Percentiles rank a stretch among this genome's conserved stretches.
Evolutionary conservation across 2,329 filamentous ascomycete genomes (phyloP).

Genomic region (Monosporascus sp.): DNA sequence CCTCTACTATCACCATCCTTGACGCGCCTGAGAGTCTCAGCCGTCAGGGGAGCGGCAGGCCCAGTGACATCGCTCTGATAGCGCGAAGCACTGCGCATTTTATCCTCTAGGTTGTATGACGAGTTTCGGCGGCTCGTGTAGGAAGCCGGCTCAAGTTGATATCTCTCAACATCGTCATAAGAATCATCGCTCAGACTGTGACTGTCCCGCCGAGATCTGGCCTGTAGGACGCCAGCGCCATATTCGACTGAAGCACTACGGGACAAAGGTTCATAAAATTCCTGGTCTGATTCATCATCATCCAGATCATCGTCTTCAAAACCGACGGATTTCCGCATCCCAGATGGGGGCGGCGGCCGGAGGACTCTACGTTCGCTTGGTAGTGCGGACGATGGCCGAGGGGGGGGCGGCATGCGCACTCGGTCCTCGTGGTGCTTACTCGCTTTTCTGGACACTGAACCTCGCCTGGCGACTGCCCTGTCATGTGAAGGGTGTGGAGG

Average conservation of each 20-base stretch:
- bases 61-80: constrained; percentile 50
- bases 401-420: constrained; percentile 44
- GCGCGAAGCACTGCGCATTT: constrained; percentile 36
- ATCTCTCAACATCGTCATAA: constrained; percentile 11
- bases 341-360: constrained; percentile 20
- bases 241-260: constrained; percentile 24
- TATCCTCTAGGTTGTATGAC: constrained; percentile 35
- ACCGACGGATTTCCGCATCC: constrained; percentile 22
- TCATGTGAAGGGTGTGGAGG: constrained; percentile 24
- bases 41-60: constrained; percentile 44
- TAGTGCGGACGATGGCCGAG: constrained; percentile 30
- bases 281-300: constrained; percentile 6
- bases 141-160: constrained; percentile 19
- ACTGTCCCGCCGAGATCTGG: constrained; percentile 16
- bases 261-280: constrained; percentile 12
- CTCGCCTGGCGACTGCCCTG: constrained; percentile 31
- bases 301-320: constrained; percentile 22
- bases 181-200: constrained; percentile 17
- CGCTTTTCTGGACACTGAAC: constrained; percentile 33
- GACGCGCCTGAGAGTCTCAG: constrained; percentile 46
- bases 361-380: constrained; percentile 25
- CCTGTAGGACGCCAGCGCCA: constrained; percentile 17
- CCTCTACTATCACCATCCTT: constrained; percentile 47
- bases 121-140: constrained; percentile 23
- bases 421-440: constrained; percentile 39